Evolutionary conservation across 495 filamentous ascomycete genomes (phyloP), one percentile per base, ranked within the genome.

Genomic region (Penicillium herquei): DNA sequence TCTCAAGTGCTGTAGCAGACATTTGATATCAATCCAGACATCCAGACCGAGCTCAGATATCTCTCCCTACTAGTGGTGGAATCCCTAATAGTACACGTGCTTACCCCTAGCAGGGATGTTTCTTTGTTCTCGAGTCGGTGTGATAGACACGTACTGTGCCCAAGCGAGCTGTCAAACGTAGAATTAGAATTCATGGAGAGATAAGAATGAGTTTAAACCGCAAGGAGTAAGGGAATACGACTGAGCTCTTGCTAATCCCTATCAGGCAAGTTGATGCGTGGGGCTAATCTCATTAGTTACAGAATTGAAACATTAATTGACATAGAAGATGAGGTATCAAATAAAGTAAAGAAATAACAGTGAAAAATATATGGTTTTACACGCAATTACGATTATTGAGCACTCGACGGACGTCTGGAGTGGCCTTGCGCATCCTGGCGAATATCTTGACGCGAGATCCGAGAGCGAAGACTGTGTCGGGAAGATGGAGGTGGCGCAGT

Each of bases 351-450:
- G 17, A 13, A 26, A 32, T 18, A n/a, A 39, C 10, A 14, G 21
- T 18, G 43, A 9, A 17, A 40, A 41, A 39, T 42, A 52, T 31
- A 43, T 30, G 21, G 1, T 26, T 26, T 26, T 26, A 26, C 21
- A 10, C 18, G 49, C 16, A 53, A 4, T 37, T 54, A 46, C 9
- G n/a, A 52, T 66, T 64, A 68, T 0, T 21, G 51, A 10, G 63
- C 65, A 17, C 63, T 68, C 6, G 63, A 68, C 1, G 65, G 65
- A 5, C 65, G 65, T 6, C 60, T 57, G 2, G 51, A 35, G 13
- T 44, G 39, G 11, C 54, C 55, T n/a, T 51, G 43, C 6, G 37
- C 39, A 32, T 33, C 34, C 18, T 33, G 39, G 14, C 33, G 31
- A 11, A 45, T 30, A 18, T 58, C 50, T 34, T 60, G 51, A 26